A percentile compares a stretch with the other conserved stretches of the same genome.
Evolutionary conservation across 73 alveolate species (phyloP).

Genomic region (Effrenium voratum): DNA sequence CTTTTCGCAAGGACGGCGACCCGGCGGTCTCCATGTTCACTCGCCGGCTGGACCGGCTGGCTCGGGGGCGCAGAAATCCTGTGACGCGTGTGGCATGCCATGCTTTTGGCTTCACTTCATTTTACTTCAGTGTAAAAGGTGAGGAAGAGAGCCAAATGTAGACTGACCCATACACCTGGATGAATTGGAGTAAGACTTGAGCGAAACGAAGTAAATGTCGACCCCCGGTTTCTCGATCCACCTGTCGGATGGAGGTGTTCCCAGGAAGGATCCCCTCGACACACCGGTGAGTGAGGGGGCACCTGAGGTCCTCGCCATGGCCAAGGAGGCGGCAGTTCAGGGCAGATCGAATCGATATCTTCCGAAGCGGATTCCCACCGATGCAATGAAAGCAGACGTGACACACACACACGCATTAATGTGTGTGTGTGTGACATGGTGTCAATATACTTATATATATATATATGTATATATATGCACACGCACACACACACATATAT

Average conservation of each 20-base stretch:
- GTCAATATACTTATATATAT: too few species aligned
- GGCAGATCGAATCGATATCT: background rate
- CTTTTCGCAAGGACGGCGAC: constrained; percentile 4
- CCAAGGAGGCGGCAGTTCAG: constrained; percentile 47
- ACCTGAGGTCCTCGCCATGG: constrained; percentile 44
- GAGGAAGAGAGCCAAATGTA: too few species aligned
- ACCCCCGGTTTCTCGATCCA: too few species aligned
- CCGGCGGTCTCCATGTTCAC: constrained; percentile 49
- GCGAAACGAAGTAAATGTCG: too few species aligned
- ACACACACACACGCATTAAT: background rate
- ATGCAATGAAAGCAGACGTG: background rate
- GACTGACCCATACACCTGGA: too few species aligned
- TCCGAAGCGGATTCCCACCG: background rate
- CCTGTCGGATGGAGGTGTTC: too few species aligned
- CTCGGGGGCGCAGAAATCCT: background rate
- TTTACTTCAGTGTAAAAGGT: too few species aligned
- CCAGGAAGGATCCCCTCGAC: too few species aligned
- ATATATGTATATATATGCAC: background rate
- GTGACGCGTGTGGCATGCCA: background rate
- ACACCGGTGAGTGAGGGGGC: background rate
- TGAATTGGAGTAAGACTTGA: too few species aligned
- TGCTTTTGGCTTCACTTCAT: too few species aligned
- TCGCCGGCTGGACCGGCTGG: constrained; percentile 58
- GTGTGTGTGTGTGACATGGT: background rate
- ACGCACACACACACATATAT: background rate